Conservation (phyloP, 1,284 basidiomycete species). For the Ceratobasidium sp. region DNA sequence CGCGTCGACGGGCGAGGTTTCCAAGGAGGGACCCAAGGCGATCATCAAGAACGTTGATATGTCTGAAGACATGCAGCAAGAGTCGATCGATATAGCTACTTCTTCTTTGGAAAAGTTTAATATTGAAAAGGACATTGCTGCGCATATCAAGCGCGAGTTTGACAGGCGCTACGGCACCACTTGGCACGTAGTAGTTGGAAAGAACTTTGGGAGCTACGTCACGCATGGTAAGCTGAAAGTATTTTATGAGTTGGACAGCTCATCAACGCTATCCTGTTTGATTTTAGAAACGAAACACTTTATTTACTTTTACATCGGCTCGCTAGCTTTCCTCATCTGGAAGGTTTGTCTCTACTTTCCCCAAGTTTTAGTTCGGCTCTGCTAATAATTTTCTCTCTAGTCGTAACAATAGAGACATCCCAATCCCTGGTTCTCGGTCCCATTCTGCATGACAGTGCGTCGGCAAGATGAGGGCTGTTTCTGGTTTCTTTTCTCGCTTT, state of each 20-base stretch:
- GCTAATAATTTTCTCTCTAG: conserved; percentile 64
- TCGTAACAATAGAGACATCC: conserved; percentile 74
- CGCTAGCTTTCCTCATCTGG: conserved; percentile 93
- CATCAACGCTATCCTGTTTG: background rate
- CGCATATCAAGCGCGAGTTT: conserved; percentile 97
- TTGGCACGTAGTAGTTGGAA: conserved; percentile 98
- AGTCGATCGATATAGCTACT: conserved; percentile 88
- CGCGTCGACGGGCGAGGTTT: conserved; percentile 23
- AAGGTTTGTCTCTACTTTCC: conserved; percentile 70
- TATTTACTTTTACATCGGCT: conserved; percentile 95
- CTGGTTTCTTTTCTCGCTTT: conserved; percentile 30
- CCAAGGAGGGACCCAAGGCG: conserved; percentile 70
- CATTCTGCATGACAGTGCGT: conserved; percentile 64
- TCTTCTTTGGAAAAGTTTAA: conserved; percentile 90
- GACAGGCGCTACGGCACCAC: conserved; percentile 92
- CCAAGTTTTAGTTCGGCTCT: conserved; percentile 61
- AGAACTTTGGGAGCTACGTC: conserved; percentile 98
- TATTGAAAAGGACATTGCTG: conserved; percentile 98
- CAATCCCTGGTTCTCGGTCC: conserved; percentile 58
- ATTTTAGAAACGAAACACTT: conserved; percentile 92
- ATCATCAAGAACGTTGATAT: conserved; percentile 98
- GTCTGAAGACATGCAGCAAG: conserved; percentile 95
- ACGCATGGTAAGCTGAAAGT: conserved; percentile 84
- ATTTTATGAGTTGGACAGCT: conserved; percentile 14
- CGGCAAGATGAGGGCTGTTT: conserved; percentile 49